A percentile compares a stretch with the other conserved stretches of the same genome.
phyloP scores from a whole-genome alignment of 2,329 filamentous ascomycete species.

The Pyrenophora graminea region DNA sequence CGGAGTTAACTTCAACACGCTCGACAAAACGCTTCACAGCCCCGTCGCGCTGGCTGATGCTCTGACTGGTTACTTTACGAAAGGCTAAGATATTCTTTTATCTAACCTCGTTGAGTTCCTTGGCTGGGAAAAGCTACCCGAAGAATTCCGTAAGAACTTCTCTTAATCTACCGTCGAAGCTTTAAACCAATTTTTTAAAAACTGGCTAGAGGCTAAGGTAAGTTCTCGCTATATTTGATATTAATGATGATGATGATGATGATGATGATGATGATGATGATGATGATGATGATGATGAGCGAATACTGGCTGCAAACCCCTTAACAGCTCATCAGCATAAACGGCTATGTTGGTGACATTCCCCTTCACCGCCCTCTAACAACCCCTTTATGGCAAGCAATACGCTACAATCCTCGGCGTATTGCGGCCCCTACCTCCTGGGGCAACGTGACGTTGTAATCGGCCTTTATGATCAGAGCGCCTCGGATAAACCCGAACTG shows the following conservation, averaged over 20 bases:
- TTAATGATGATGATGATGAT: neutral
- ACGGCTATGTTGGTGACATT: neutral
- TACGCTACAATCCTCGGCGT: conserved; percentile 1
- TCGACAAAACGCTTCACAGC: neutral
- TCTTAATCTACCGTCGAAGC: neutral
- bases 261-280: too few species aligned
- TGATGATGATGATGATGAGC: neutral
- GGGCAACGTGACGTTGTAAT: conserved; percentile 40
- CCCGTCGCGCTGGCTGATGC: neutral
- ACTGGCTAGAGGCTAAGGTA: neutral
- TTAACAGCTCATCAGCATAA: neutral
- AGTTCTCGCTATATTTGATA: neutral
- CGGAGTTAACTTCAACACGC: neutral
- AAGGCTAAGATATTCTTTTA: neutral
- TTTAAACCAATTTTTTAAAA: neutral
- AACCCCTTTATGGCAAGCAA: neutral
- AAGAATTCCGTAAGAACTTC: neutral
- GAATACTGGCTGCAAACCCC: neutral
- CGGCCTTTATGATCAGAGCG: conserved; percentile 22
- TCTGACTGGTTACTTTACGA: neutral
- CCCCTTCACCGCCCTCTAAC: neutral
- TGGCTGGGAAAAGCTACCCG: conserved; percentile 1
- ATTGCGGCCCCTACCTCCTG: neutral
- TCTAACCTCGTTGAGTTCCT: neutral
- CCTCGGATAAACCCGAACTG: conserved; percentile 43